phyloP scores from a whole-genome alignment of 1,284 basidiomycete genomes.

The Moesziomyces antarcticus region DNA sequence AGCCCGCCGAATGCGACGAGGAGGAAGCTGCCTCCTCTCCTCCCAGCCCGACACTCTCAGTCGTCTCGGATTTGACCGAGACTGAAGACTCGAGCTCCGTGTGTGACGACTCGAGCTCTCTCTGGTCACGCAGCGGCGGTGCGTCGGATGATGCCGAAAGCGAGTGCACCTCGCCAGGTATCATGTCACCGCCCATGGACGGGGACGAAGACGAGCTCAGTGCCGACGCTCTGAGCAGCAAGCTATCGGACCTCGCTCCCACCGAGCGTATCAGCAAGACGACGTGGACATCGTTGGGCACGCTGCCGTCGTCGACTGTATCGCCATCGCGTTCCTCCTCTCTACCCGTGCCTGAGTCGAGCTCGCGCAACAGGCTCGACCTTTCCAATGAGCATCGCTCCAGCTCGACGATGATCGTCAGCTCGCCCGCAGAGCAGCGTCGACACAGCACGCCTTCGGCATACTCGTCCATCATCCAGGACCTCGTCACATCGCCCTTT shows the following conservation, averaged over 20 bases:
- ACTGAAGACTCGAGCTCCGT: conserved; percentile 27
- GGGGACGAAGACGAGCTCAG: conserved; percentile 4
- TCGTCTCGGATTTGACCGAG: conserved; percentile 15
- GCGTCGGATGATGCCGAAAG: conserved; percentile 21
- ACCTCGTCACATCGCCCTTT: conserved; percentile 30
- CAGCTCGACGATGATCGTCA: conserved; percentile 9
- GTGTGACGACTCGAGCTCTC: conserved; percentile 34
- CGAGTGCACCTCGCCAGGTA: conserved; percentile 33
- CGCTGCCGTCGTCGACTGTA: conserved; percentile 13
- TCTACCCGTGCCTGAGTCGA: conserved; percentile 8
- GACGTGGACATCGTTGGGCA: conserved; percentile 25
- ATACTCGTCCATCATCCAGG: conserved; percentile 29
- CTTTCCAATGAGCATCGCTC: conserved; percentile 3
- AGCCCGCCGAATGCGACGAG: conserved; percentile 6
- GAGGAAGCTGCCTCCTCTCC: conserved; percentile 18
- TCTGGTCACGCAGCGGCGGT: conserved; percentile 32
- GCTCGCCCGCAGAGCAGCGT: conserved; percentile 3
- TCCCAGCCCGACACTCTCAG: conserved; percentile 20
- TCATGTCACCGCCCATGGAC: conserved; percentile 27
- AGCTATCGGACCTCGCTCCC: conserved; percentile 17
- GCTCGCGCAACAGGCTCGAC: conserved; percentile 7
- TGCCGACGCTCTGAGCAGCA: conserved; percentile 25
- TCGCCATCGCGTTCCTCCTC: conserved; percentile 28
- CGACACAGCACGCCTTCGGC: conserved; percentile 12
- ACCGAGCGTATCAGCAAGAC: conserved; percentile 2